Evolutionary conservation across 2,329 filamentous ascomycete genomes (phyloP), one percentile per base, ranked within the genome.

Genomic region (Ophiosphaerella korrae): DNA sequence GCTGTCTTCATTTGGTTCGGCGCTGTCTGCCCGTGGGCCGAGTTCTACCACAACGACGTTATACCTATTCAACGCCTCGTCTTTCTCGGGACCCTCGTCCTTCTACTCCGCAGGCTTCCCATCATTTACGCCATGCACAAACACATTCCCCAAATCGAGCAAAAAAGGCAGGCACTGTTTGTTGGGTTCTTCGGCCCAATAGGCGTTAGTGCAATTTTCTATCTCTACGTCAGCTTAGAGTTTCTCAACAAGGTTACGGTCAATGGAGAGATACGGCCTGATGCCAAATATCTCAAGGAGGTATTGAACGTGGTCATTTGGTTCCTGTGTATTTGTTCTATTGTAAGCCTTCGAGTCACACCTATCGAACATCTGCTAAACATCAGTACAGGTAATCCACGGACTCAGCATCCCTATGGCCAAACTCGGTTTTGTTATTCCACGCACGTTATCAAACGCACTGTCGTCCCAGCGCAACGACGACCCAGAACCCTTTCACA

Each of bases 151-250:
- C 90, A 96, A 68, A 92, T 96, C 36, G 84, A 91, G 50, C 80
- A 88, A 35, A 73, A 82, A 26, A 82, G 84, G 3, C 91, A 96
- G 60, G 91, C 91, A 1, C 75, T 89, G 0, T 96, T 96, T 65
- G 89, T 94, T 7, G 92, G 92, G 0, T 96, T 96, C 77, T 97
- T 97, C 58, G 92, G 92, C 0, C 92, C 92, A 0, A 92, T 97
- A 48, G 92, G 93, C 2, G 92, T 96, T 1, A 90, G 89, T 13
- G 92, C 91, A 1, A 83, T 96, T 16, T 97, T 96, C 70, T 96
- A 97, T 68, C 80, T 97, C 5, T 95, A 92, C 66, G 79, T 96
- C 54, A 87, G 84, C 35, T 73, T 89, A 1, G 89, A 96, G 21
- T 96, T 92, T 53, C 78, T 97, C 2, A 67, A 71, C 6, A 67